Conservation (phyloP, 2,329 filamentous ascomycete genomes). For the Neonectria sp. region DNA sequence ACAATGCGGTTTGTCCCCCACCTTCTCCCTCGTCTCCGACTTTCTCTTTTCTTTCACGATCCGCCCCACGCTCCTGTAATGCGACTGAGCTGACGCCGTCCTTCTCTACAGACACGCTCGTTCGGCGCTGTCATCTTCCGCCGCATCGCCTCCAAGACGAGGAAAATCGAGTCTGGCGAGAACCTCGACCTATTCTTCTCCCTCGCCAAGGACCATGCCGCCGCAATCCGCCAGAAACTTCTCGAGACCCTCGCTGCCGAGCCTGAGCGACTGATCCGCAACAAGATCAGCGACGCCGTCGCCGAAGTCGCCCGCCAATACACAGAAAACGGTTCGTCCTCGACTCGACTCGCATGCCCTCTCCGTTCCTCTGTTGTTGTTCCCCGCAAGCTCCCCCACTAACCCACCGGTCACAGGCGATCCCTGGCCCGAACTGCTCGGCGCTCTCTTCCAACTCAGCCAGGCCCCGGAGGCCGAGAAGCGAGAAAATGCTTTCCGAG, state of each 20-base stretch:
- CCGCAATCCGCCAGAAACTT: constrained; percentile 86
- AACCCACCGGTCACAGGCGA: constrained; percentile 70
- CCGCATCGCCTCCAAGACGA: constrained; percentile 90
- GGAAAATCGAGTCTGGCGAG: constrained; percentile 80
- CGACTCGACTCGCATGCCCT: background rate
- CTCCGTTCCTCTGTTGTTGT: background rate
- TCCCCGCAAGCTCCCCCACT: constrained; percentile 29
- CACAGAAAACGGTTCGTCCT: constrained; percentile 84
- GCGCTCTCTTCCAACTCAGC: constrained; percentile 89
- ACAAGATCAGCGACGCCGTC: constrained; percentile 98
- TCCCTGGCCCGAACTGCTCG: constrained; percentile 90
- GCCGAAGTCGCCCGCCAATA: constrained; percentile 97
- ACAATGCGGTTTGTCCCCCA: constrained; percentile 72
- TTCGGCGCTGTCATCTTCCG: constrained; percentile 96
- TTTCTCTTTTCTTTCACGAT: constrained; percentile 11
- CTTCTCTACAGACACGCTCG: constrained; percentile 78
- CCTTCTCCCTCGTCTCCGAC: constrained; percentile 10
- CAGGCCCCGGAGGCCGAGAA: constrained; percentile 87
- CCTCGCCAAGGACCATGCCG: constrained; percentile 79
- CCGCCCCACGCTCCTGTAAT: constrained; percentile 17
- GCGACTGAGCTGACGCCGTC: constrained; percentile 31
- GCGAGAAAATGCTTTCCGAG: constrained; percentile 93
- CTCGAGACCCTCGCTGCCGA: constrained; percentile 84
- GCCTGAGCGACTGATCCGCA: constrained; percentile 80
- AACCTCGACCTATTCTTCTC: constrained; percentile 89